Evolutionary conservation across 2,329 filamentous ascomycete species (phyloP), one percentile per base, ranked within the genome.

Genomic region (Pyricularia pennisetigena): DNA sequence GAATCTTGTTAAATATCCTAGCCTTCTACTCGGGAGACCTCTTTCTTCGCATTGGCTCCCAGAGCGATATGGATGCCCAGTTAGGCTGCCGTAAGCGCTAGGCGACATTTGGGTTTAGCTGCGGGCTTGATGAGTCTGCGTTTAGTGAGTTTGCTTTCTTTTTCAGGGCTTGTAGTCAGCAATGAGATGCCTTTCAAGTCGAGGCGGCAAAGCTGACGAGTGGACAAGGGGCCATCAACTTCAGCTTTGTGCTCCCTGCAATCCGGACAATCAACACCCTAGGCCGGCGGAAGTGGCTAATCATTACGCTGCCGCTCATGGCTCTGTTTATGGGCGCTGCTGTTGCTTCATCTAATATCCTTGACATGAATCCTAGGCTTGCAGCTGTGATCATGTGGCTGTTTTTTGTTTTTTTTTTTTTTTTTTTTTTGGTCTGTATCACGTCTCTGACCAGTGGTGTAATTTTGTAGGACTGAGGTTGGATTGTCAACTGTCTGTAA

Each of bases 301-400:
- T 81, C 0, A 72, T 77, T 2, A 83, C 81, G 0, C 69, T 82
- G 0, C 81, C 81, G 0, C 62, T 80, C 0, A 83, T 82, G 81
- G 75, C 77, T 0, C 69, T 81, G 7, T 78, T 79, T 64, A 78
- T 82, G 75, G 71, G 78, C 0, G 77, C 74, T 2, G 80, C 78
- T 0, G 78, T 78, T 7, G 67, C 80, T 20, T 74, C 78, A 0
- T 78, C 66, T 28, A n/a, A 14, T 3, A 68, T 68, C 28, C 26
- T 14, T 1, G 63, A 28, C 20, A 12, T 24, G 1, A 64, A 59
- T 2, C 72, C 67, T 26, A 74, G 71, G n/a, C 73, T 72, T 14
- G 75, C 74, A 1, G 74, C 66, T 49, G 67, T 79, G 24, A 76
- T 77, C 0, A 71, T 79, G 2, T 81, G 81, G 65, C 70, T 81